Base-by-base conservation (phyloP, 1,284 basidiomycete species). In the Irpex sp. region DNA sequence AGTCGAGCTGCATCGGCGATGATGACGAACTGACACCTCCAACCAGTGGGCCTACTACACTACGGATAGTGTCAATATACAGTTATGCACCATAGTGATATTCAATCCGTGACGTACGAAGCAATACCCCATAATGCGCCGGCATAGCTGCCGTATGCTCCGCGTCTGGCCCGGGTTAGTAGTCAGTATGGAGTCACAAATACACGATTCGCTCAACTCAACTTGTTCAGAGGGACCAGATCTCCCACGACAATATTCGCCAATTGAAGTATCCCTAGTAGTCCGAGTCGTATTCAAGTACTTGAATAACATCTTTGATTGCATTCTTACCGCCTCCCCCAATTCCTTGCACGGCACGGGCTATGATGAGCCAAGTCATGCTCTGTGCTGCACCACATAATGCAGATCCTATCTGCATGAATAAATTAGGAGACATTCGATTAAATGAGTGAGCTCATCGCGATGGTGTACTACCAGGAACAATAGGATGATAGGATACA, bases 291-390 rank as follows among this genome's bases (percentile, higher is more conserved):
- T 4, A 2, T 17, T 57, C 5, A 38, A 38, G 31, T 37, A n/a
- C 5, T n/a, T 17, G 19, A 57, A 15, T 0, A 38, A 4, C 26
- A 57, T 4, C 17, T 11, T 13, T 11, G 34, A 34, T 15, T 26
- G 31, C 4, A 47, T 8, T 5, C 48, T 52, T 57, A 61, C 78
- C 80, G 1, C 81, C 82, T 1, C 82, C 83, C 6, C 82, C 83
- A n/a, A 84, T 73, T 21, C 84, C 84, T 68, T 85, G 84, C 0
- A 86, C 67, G 1, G 80, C 84, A 44, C 84, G 75, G 59, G 73
- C 76, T 8, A 80, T 67, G 63, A 78, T 77, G 9, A 86, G 73
- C 84, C 81, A 83, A 0, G 71, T 70, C 73, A 83, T 79, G 62
- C 63, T 77, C 66, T 84, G 77, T 0, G 84, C 82, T 5, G 81